Conservation (phyloP, 805 yeast species). For the Jamesozyma rosinii region DNA sequence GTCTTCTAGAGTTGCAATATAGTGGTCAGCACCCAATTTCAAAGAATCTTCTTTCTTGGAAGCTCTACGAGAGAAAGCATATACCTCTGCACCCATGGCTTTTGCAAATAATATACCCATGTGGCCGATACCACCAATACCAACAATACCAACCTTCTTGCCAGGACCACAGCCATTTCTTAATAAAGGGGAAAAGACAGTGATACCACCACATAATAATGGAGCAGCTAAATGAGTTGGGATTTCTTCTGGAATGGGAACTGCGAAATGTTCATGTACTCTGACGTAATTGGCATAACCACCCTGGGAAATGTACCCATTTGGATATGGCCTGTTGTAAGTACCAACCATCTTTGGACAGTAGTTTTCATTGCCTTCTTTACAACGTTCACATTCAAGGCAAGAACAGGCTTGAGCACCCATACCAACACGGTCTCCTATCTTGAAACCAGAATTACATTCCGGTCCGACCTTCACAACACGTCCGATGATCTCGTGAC, state of each 20-base stretch:
- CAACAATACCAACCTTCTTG: slow-evolving; percentile 44
- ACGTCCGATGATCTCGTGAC: slow-evolving; percentile 58
- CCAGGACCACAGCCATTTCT: slow-evolving; percentile 44
- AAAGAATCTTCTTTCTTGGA: slow-evolving; percentile 42
- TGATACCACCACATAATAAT: slow-evolving; percentile 68
- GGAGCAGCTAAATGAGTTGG: slow-evolving; percentile 56
- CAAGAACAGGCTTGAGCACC: slow-evolving; percentile 65
- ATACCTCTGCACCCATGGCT: slow-evolving; percentile 52
- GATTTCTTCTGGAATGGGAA: slow-evolving; percentile 52
- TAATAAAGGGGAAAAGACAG: slow-evolving; percentile 58
- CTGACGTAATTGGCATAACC: slow-evolving; percentile 63
- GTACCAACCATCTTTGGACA: slow-evolving; percentile 45
- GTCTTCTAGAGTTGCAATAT: slow-evolving; percentile 45
- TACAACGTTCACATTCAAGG: slow-evolving; percentile 54
- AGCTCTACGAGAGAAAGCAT: slow-evolving; percentile 44
- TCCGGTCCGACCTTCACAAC: slow-evolving; percentile 50
- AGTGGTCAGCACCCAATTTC: slow-evolving; percentile 45
- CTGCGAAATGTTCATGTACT: slow-evolving; percentile 52
- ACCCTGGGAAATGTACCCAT: slow-evolving; percentile 47
- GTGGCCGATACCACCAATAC: slow-evolving; percentile 52
- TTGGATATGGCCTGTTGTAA: slow-evolving; percentile 37
- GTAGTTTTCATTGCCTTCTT: slow-evolving; percentile 44
- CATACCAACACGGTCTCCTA: slow-evolving; percentile 73
- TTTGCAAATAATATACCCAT: slow-evolving; percentile 48
- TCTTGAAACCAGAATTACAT: slow-evolving; percentile 38